Evolutionary conservation across 768 basidiomycete genomes (phyloP), one percentile per base, ranked within the genome.

Genomic region (Coprinopsis cinerea): DNA sequence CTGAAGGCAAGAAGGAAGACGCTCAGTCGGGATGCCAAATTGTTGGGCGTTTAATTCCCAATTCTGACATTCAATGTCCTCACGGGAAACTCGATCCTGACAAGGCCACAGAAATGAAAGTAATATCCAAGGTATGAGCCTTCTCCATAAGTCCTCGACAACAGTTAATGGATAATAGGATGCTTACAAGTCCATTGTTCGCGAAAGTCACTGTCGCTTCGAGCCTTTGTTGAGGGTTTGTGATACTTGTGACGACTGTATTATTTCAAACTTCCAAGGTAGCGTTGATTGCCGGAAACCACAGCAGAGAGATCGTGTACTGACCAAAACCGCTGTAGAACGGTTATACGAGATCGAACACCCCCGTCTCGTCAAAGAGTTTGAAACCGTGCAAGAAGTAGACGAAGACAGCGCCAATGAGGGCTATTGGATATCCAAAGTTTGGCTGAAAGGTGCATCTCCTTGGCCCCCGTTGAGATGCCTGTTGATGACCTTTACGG

Each of bases 371-470:
- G 80, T 87, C 0, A 63, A 69, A 23, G 63, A 70, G 47, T 85
- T 89, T 49, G 82, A 88, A 41, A 70, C 74, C 3, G 61, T 79
- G 4, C 70, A 71, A 32, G 68, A 73, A 23, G 64, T 71, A 9
- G 65, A 66, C 3, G 67, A 67, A 11, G 76, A 77, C 48, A 2
- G 20, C 35, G n/a, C 17, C 2, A 62, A 64, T 14, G 53, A 55
- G 14, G 77, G 77, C 5, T 83, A 74, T 61, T 88, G 84, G 83
- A 79, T 92, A 58, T 92, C 90, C 0, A 89, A 83, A 60, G 62
- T 67, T 4, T 92, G 91, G 91, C 62, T 86, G 2, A 85, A 76
- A 77, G 89, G 89, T 85, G 50, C 37, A 7, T 18, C 27, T 15
- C 17, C 13, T 28, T 43, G 4, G 6, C 4, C 24, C 17, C 4